These are phyloP conservation scores for Podospora tetraspora DNA, from an alignment of 495 filamentous ascomycete genomes.

Conservation along the genomic window DNA sequence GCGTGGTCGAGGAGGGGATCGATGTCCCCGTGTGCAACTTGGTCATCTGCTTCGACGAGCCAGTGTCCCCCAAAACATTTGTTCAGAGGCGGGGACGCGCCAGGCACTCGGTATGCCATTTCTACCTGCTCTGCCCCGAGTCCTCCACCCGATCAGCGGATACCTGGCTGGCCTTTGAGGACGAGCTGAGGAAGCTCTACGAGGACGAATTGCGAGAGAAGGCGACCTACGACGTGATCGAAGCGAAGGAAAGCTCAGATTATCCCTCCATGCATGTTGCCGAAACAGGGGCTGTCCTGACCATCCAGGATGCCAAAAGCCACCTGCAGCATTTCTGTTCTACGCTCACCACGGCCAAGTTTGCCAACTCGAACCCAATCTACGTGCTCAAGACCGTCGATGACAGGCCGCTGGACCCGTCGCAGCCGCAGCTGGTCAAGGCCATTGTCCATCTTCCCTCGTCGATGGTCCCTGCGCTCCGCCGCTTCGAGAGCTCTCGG, in stretches of 20 bases:
- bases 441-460: slow-evolving; percentile 67
- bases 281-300: slow-evolving; percentile 63
- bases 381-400: slow-evolving; percentile 35
- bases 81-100: slow-evolving; percentile 86
- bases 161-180: slow-evolving; percentile 61
- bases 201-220: slow-evolving; percentile 60
- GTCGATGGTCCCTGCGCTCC: slow-evolving; percentile 59
- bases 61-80: slow-evolving; percentile 74
- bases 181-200: slow-evolving; percentile 67
- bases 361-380: slow-evolving; percentile 47
- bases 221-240: slow-evolving; percentile 42
- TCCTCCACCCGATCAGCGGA: slow-evolving; percentile 26
- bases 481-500: slow-evolving; percentile 45
- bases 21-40: slow-evolving; percentile 81
- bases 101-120: slow-evolving; percentile 63
- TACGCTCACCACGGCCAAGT: slow-evolving; percentile 51
- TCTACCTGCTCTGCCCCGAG: slow-evolving; percentile 56
- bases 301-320: slow-evolving; percentile 60
- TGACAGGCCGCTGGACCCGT: slow-evolving; percentile 13
- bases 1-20: slow-evolving; percentile 87
- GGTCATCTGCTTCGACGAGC: slow-evolving; percentile 79
- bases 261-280: slow-evolving; percentile 46
- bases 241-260: slow-evolving; percentile 47
- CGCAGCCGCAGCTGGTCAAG: slow-evolving; percentile 26
- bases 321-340: slow-evolving; percentile 84